phyloP scores from a whole-genome alignment of 139 green algal genomes.

The Haematococcus sp. region DNA sequence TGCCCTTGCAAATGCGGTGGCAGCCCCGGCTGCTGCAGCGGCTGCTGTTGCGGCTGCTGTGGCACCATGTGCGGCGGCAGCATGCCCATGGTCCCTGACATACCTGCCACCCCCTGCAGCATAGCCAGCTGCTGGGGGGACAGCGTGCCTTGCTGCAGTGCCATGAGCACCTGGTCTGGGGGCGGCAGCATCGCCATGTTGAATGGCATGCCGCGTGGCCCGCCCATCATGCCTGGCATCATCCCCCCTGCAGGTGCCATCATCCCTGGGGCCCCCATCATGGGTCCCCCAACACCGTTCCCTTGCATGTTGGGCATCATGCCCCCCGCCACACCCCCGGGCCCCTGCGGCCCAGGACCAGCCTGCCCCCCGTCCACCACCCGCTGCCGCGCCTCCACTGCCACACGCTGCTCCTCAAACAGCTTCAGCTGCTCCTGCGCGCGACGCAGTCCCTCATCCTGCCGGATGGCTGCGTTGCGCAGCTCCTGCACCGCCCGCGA shows the following conservation, averaged over 20 bases:
- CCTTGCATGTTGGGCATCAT: not conserved
- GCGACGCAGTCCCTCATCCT: no score
- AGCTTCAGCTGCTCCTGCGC: no score
- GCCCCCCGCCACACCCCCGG: not conserved
- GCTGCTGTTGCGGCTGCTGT: not conserved
- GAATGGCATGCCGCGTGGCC: constrained; percentile 3
- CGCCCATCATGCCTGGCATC: constrained; percentile 1
- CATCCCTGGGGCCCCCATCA: constrained; percentile 1
- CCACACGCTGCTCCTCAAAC: no score
- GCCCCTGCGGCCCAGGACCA: not conserved
- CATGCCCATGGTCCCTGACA: not conserved
- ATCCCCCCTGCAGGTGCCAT: not conserved
- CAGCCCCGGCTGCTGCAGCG: not conserved
- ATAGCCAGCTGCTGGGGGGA: not conserved
- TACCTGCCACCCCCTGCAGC: not conserved
- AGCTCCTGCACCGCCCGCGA: no score
- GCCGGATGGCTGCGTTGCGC: no score
- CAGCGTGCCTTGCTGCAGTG: constrained; percentile 1
- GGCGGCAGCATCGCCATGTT: not conserved
- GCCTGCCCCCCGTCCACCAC: not conserved
- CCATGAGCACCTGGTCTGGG: constrained; percentile 5
- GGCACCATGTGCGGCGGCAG: not conserved
- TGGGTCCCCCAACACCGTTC: not conserved
- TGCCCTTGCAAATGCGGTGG: not conserved
- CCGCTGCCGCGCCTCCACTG: no score